Evolutionary conservation across 257 asterid species (phyloP), one percentile per base, ranked within the genome.

Genomic region (Gentiana straminea): DNA sequence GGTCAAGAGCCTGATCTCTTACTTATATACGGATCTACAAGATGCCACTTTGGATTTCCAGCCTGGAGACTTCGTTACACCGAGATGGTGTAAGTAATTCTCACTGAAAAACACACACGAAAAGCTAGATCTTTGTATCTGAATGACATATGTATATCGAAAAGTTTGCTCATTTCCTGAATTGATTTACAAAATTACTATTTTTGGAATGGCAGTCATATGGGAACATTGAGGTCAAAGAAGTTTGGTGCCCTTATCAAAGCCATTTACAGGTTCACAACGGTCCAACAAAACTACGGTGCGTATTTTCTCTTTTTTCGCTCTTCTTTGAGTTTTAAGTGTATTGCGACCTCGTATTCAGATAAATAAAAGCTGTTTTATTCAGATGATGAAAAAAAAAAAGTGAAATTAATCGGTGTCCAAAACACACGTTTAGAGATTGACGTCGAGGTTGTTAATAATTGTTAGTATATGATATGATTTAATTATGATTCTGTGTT

Each of bases 21-120:
- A 76, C 75, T 92, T 66, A 68, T 92, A 66, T 92, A 88, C 58
- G 99, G 86, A 41, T 94, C 94, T 52, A 79, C 81, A 59, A 81
- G 99, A 80, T 81, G 97, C 79, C 96, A 91, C 73, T 70, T 82
- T 52, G 98, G 98, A 15, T 91, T 86, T 73, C 98, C 96, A 8
- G 82, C 96, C 34, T 91, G 98, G 98, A 84, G 95, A 75, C 67
- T 84, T 55, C 94, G 92, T 49, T 91, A 91, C 75, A 81, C 96
- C n/a, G 98, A 91, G 81, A 84, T 91, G 53, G 89, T 81, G 98
- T 87, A 60, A 84, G 98, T 83, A 24, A 43, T 44, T 8, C 35
- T 7, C 13, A 10, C 39, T 41, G 46, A 41, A 41, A 41, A 8
- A 57, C 13, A 32, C 52, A 10, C 35, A 36, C 45, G 5, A 24